phyloP scores from a whole-genome alignment of 2,329 filamentous ascomycete species.

The Helotiales sp. region DNA sequence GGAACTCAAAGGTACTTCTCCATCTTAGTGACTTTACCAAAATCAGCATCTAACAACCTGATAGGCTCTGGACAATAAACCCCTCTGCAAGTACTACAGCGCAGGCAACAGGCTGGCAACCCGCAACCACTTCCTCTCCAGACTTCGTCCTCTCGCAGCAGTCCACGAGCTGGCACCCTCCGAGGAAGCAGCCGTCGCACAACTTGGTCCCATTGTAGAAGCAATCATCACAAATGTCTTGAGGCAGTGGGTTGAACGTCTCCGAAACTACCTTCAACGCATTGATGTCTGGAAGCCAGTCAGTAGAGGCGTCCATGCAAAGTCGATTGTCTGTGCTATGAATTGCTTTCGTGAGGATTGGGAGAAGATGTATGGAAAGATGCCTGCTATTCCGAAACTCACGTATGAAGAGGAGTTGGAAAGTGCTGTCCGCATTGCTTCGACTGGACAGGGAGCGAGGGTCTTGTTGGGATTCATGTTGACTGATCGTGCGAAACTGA shows the following conservation, averaged over 20 bases:
- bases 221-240: not conserved
- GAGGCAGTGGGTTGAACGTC: not conserved
- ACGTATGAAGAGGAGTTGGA: not conserved
- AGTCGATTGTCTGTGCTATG: slow-evolving; percentile 18
- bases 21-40: not conserved
- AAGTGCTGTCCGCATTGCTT: slow-evolving; percentile 14
- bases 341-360: slow-evolving; percentile 12
- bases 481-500: slow-evolving; percentile 24
- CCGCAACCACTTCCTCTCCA: not conserved
- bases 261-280: slow-evolving; percentile 4
- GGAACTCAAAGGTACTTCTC: not conserved
- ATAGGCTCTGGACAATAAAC: not conserved
- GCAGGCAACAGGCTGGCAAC: not conserved
- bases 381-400: not conserved
- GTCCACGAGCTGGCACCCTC: not conserved
- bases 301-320: slow-evolving; percentile 6
- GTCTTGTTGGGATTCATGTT: slow-evolving; percentile 27
- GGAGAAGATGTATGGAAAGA: slow-evolving; percentile 18
- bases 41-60: not conserved
- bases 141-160: not conserved
- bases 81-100: not conserved
- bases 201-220: not conserved
- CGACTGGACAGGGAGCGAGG: slow-evolving; percentile 24
- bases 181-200: not conserved
- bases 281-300: not conserved